A percentile compares a stretch with the other conserved stretches of the same genome.
Conservation (phyloP, 257 asterid species). For the Scutellaria minor region DNA sequence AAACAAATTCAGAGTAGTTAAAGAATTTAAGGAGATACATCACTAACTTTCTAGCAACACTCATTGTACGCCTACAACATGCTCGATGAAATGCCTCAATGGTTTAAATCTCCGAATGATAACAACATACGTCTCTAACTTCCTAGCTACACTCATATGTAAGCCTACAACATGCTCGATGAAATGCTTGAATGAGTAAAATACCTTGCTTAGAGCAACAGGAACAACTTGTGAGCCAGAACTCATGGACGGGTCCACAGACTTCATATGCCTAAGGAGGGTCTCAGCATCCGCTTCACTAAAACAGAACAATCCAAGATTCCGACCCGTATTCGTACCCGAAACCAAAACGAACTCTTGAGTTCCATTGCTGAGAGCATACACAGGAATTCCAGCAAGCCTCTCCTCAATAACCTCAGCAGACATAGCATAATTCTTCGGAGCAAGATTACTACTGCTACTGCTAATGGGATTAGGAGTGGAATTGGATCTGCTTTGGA, state of each 20-base stretch:
- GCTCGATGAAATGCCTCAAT: too few relatives aligned
- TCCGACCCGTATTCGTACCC: conserved; percentile 56
- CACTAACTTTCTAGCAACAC: too few relatives aligned
- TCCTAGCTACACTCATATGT: not conserved
- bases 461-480: not conserved
- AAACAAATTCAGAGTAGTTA: too few relatives aligned
- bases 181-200: conserved; percentile 33
- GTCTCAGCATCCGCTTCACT: conserved; percentile 76
- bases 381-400: conserved; percentile 88
- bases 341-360: conserved; percentile 81
- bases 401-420: conserved; percentile 70
- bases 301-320: conserved; percentile 80
- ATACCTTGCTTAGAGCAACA: conserved; percentile 85
- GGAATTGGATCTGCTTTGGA: not conserved
- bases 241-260: conserved; percentile 67
- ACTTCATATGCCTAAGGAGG: conserved; percentile 71
- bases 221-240: conserved; percentile 76
- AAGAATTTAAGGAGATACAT: too few relatives aligned
- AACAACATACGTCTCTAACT: too few relatives aligned
- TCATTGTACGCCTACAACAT: too few relatives aligned
- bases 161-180: conserved; percentile 34
- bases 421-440: conserved; percentile 44
- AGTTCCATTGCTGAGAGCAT: conserved; percentile 71
- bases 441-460: conserved; percentile 11
- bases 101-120: too few relatives aligned